Base-by-base conservation (phyloP, 225 moss, liverwort and hornwort genomes). In the Marchantia polymorpha region DNA sequence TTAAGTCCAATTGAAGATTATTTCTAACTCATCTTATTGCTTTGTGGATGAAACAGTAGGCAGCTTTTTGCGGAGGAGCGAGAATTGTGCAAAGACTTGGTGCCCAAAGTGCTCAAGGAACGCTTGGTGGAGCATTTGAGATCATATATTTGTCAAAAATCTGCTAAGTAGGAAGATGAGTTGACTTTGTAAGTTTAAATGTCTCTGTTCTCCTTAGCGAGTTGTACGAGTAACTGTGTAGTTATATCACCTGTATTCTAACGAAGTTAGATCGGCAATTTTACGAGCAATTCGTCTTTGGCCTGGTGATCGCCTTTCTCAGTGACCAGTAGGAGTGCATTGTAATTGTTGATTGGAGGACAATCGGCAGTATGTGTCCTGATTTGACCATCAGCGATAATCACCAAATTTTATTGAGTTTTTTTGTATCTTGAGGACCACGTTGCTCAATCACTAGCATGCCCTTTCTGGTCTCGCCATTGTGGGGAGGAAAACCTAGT, bases 41-140 rank as follows among this genome's bases (percentile, higher is more conserved):
- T 58, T n/a, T 59, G 52, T 78, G 25, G 30, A 63, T 26, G 7
- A n/a, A 80, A 85, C 81, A 93, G 93, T 88, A 88, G 86, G 79
- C 91, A 89, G 86, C 86, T 92, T 82, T 89, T 93, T 74, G 82
- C 84, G 82, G 89, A 93, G 83, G 89, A 85, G 78, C 93, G 90
- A 82, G 93, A 87, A 78, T 75, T 73, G 53, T 86, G 85, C 78
- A 91, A 89, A 78, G 90, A 85, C 64, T 83, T 88, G 87, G 87
- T 93, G 73, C 91, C 93, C 61, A 90, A 83, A 84, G 88, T 79
- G 76, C 84, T 90, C 82, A 93, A 93, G 83, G 90, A 93, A 84
- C 90, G 82, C 74, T 84, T 93, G 73, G 91, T 91, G 84, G 93
- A 84, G 17, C 89, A 90, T 67, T 83, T 93, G 23, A 86, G 86